A percentile compares a stretch with the other conserved stretches of the same genome.
Evolutionary conservation across 2,329 filamentous ascomycete genomes (phyloP).

Genomic region (Botrytis elliptica): DNA sequence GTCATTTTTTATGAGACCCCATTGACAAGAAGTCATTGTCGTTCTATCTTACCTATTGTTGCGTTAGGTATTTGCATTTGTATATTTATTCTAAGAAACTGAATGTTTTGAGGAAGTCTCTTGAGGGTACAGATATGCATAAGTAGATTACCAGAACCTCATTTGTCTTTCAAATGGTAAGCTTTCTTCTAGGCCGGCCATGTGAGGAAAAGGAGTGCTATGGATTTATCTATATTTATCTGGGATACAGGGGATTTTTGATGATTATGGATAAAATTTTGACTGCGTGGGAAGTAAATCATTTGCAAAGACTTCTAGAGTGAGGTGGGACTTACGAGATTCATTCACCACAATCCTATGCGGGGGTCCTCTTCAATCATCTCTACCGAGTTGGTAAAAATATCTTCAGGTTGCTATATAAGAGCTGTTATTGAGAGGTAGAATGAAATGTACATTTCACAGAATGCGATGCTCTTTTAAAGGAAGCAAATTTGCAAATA

Average conservation of each 20-base stretch:
- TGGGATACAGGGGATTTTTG: too few relatives aligned
- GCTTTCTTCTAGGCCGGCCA: too few relatives aligned
- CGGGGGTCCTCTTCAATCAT: neutral
- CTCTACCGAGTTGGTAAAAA: accelerated
- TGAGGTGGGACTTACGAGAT: neutral
- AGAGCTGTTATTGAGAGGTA: neutral
- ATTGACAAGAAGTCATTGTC: too few relatives aligned
- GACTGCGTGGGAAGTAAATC: neutral
- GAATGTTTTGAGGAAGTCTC: neutral
- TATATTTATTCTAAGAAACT: neutral
- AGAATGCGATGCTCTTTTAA: too few relatives aligned
- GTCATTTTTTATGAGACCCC: accelerated
- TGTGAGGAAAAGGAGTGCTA: too few relatives aligned
- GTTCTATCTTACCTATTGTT: neutral
- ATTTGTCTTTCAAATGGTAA: too few relatives aligned
- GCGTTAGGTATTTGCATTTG: accelerated
- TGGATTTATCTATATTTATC: too few relatives aligned
- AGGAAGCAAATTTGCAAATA: neutral
- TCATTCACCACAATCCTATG: accelerated
- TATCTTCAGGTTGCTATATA: neutral
- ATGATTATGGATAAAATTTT: too few relatives aligned
- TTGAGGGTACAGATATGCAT: neutral
- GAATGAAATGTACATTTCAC: neutral
- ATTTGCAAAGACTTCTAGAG: neutral
- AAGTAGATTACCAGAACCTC: neutral